Base-by-base conservation (phyloP, 148 eudicot genomes). In the Nyssa sinensis region DNA sequence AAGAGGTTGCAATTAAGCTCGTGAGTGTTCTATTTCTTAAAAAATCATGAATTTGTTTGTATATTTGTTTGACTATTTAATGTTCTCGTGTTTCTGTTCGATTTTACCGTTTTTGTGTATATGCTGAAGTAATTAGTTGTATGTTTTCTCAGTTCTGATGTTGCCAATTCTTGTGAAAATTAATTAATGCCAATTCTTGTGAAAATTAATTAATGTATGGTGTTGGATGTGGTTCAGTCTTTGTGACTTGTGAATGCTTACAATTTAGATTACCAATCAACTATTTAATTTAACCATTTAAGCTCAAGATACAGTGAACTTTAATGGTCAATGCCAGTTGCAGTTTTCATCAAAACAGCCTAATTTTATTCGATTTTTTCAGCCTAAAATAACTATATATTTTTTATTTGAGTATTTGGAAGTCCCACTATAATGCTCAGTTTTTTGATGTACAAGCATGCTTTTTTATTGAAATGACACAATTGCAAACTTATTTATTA, bases 1-100 rank as follows among this genome's bases (percentile, higher is more conserved):
- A 91, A 78, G 96, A 91, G 73, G 87, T 91, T 55, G 96, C 96
- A 9, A 87, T 91, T 78, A 88, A 91, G 83, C 96, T 91, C 49
- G 96, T 88, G 77, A 85, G 93, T 87, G 34, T 25, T 41, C 16
- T 55, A 31, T 35, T n/a, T 44, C 17, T 44, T 12, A 11, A 4
- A 44, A 44, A 44, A 11, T 44, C 17, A 44, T 44, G 51, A 55
- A 3, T 51, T 39, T 75, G 27, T 47, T 35, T 75, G 4, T 23
- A 28, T 23, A 12, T 27, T 62, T 44, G 6, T 33, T 32, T 39
- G 4, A 2, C 10, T 10, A 17, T 7, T 41, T 23, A 0, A 30
- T 14, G 16, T 70, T 12, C 25, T 47, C 3, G 11, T 57, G 21
- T 17, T 32, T n/a, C 76, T 41, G 31, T 2, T 65, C 12, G 17